These are phyloP conservation scores for Discostella pseudostelligera DNA, from an alignment of 108 stramenopile species.

Conservation along the genomic window DNA sequence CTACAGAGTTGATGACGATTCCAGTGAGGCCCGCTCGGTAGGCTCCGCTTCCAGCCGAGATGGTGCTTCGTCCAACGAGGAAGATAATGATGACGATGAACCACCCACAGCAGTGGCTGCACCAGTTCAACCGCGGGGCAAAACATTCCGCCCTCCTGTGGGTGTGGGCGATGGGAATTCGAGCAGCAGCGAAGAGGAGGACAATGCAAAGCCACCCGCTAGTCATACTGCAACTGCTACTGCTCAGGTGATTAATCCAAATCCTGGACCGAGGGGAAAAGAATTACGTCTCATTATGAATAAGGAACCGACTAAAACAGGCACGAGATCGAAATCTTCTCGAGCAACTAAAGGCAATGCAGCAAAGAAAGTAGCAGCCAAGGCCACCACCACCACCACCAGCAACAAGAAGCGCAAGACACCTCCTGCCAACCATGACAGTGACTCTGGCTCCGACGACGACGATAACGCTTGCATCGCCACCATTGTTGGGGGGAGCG, in stretches of 20 bases:
- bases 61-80: constrained; percentile 11
- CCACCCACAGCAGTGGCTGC: constrained; percentile 21
- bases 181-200: constrained; percentile 17
- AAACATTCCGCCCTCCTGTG: constrained; percentile 15
- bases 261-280: constrained; percentile 26
- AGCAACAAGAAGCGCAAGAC: constrained; percentile 11
- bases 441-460: constrained; percentile 24
- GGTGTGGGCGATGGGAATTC: constrained; percentile 6
- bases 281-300: constrained; percentile 29
- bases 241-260: constrained; percentile 7
- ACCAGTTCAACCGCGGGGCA: constrained; percentile 28
- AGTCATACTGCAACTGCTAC: constrained; percentile 4
- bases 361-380: constrained; percentile 8
- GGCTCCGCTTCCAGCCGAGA: constrained; percentile 28
- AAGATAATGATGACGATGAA: constrained; percentile 24
- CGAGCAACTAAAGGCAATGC: constrained; percentile 6
- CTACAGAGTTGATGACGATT: constrained; percentile 33
- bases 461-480: constrained; percentile 21
- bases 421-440: constrained; percentile 7
- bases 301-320: constrained; percentile 7
- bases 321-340: constrained; percentile 18
- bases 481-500: constrained; percentile 25
- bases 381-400: not conserved
- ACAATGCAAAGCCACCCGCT: not conserved
- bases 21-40: constrained; percentile 1